A percentile compares a stretch with the other conserved stretches of the same genome.
Conservation (phyloP, 805 yeast species). For the Saturnispora ahearnii region DNA sequence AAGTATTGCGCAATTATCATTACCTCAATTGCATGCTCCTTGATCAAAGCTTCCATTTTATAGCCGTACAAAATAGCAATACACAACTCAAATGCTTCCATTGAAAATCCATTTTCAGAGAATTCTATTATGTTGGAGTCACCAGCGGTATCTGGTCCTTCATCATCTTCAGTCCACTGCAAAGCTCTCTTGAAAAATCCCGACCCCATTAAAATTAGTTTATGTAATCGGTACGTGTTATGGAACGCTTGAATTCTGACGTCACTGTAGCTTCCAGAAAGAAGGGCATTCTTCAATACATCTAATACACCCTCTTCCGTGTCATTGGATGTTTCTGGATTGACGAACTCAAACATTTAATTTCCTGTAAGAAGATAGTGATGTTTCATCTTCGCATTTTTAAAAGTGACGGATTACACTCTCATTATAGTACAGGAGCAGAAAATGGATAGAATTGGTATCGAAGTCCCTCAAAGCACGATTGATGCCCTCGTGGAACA, state of each 20-base stretch:
- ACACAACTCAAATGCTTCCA: conserved; percentile 40
- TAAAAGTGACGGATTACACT: not conserved
- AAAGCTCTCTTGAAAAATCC: conserved; percentile 41
- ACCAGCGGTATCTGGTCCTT: not conserved
- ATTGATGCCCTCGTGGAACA: conserved; percentile 15
- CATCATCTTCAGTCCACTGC: conserved; percentile 31
- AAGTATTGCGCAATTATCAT: conserved; percentile 43
- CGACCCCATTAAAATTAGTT: conserved; percentile 36
- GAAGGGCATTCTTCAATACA: conserved; percentile 27
- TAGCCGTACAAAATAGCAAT: conserved; percentile 41
- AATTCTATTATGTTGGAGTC: conserved; percentile 4
- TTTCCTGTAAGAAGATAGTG: not conserved
- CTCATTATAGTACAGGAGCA: not conserved
- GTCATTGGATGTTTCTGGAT: not conserved
- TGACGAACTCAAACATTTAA: not conserved
- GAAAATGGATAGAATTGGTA: not conserved
- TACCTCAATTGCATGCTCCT: conserved; percentile 31
- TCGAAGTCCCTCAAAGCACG: conserved; percentile 1
- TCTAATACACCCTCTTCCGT: not conserved
- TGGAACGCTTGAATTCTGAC: conserved; percentile 40
- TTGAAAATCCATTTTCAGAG: conserved; percentile 34
- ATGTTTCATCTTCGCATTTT: not conserved
- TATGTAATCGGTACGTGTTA: conserved; percentile 36
- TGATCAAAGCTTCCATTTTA: conserved; percentile 26
- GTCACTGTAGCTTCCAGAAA: conserved; percentile 41